These are phyloP conservation scores for Cyberlindnera veronae DNA, from an alignment of 805 yeast genomes.

Conservation along the genomic window DNA sequence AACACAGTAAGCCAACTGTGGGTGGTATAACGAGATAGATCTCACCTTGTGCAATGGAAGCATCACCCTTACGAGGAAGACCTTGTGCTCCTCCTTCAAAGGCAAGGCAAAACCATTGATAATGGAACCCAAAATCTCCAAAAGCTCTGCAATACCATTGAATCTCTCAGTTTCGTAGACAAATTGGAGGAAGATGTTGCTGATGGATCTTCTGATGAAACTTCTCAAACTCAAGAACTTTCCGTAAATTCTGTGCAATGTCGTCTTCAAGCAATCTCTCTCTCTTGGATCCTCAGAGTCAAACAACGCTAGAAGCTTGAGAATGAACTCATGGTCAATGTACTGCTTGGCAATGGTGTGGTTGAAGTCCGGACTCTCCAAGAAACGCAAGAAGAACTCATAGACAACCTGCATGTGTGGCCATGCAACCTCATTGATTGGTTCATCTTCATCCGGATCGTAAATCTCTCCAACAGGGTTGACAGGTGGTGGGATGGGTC, in stretches of 20 bases:
- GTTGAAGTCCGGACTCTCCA: conserved; percentile 92
- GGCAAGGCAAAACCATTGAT: conserved; percentile 98
- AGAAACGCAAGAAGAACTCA: conserved; percentile 88
- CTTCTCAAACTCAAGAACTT: conserved; percentile 87
- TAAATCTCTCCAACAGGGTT: conserved; percentile 94
- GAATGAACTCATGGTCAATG: conserved; percentile 87
- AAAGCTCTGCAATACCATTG: conserved; percentile 91
- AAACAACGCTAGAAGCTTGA: conserved; percentile 78
- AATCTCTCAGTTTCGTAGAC: conserved; percentile 93
- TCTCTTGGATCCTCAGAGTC: conserved; percentile 97
- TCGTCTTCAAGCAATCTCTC: conserved; percentile 91
- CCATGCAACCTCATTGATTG: conserved; percentile 95
- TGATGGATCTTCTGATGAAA: conserved; percentile 86
- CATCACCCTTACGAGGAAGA: conserved; percentile 79
- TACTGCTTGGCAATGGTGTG: conserved; percentile 90
- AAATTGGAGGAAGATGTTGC: conserved; percentile 88
- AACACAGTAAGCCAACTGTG: conserved; percentile 94
- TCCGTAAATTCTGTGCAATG: conserved; percentile 93
- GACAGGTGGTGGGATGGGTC: conserved; percentile 98
- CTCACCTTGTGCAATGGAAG: conserved; percentile 92
- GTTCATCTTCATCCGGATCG: conserved; percentile 99
- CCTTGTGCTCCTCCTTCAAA: conserved; percentile 93
- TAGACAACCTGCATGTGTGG: conserved; percentile 97
- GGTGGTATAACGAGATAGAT: conserved; percentile 86
- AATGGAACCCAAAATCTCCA: conserved; percentile 93